phyloP scores from a whole-genome alignment of 352 stramenopile species.

The Phytophthora tentaculata region DNA sequence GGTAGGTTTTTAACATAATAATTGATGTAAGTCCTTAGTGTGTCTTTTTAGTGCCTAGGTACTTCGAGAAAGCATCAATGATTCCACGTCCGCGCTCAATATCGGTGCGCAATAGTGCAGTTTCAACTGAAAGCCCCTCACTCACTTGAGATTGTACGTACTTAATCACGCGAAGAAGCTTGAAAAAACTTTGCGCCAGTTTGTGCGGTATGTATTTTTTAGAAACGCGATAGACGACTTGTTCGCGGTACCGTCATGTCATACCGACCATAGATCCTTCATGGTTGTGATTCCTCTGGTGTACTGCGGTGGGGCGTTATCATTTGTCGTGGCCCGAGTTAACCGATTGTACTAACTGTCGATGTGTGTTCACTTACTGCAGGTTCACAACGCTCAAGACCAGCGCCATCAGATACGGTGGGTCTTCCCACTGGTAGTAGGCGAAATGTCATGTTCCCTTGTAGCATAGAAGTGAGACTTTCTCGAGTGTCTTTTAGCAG shows the following conservation, averaged over 20 bases:
- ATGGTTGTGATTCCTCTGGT: not conserved
- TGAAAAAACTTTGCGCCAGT: not conserved
- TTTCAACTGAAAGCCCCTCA: not conserved
- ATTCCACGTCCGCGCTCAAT: not conserved
- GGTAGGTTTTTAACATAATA: too few relatives aligned
- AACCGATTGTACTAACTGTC: not conserved
- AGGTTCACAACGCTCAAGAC: not conserved
- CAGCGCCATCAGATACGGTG: not conserved
- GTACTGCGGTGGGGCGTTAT: not conserved
- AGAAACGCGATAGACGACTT: not conserved
- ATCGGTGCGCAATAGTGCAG: not conserved
- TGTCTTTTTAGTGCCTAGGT: not conserved
- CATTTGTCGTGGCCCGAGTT: not conserved
- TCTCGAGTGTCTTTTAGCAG: not conserved
- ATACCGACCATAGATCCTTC: not conserved
- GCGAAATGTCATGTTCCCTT: not conserved
- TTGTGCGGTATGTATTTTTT: not conserved
- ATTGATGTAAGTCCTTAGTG: too few relatives aligned
- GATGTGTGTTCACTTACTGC: not conserved
- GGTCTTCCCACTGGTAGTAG: not conserved
- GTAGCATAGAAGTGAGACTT: not conserved
- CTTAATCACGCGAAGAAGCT: not conserved
- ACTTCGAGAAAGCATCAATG: not conserved
- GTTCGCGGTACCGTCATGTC: not conserved
- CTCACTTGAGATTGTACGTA: not conserved